These are phyloP conservation scores for Aspergillus sp. DNA, from an alignment of 2,329 filamentous ascomycete genomes.

Conservation along the genomic window DNA sequence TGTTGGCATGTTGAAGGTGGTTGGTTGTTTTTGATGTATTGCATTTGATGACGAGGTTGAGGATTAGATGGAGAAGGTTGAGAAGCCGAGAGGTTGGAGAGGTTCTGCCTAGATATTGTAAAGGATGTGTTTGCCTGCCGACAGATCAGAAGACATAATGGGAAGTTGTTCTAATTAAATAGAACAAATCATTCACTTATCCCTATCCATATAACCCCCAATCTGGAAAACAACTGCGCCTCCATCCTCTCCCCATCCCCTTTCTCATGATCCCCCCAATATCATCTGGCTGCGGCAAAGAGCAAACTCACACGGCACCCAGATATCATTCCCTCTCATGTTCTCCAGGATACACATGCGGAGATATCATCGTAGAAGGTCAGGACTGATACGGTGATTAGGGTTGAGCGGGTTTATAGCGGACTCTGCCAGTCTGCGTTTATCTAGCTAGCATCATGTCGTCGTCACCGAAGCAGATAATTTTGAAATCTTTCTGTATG, in stretches of 20 bases:
- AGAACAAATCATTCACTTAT: too few species aligned
- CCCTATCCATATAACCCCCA: background rate
- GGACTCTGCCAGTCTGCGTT: background rate
- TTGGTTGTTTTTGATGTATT: too few species aligned
- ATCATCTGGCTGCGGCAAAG: background rate
- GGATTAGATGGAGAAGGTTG: too few species aligned
- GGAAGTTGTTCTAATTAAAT: too few species aligned
- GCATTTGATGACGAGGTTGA: too few species aligned
- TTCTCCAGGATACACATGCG: background rate
- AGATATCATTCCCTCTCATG: background rate
- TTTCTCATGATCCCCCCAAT: background rate
- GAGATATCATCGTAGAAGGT: background rate
- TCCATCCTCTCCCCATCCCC: background rate
- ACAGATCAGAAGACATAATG: too few species aligned
- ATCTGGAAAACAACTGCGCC: background rate
- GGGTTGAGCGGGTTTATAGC: background rate
- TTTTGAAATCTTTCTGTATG: background rate
- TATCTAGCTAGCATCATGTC: background rate
- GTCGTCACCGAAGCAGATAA: background rate
- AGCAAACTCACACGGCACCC: background rate
- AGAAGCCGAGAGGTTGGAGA: too few species aligned
- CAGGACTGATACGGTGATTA: background rate
- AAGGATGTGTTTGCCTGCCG: too few species aligned
- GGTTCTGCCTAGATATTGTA: too few species aligned
- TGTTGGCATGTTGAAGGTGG: too few species aligned